phyloP scores from a whole-genome alignment of 768 basidiomycete species.

The Boletus pseudopeckii region DNA sequence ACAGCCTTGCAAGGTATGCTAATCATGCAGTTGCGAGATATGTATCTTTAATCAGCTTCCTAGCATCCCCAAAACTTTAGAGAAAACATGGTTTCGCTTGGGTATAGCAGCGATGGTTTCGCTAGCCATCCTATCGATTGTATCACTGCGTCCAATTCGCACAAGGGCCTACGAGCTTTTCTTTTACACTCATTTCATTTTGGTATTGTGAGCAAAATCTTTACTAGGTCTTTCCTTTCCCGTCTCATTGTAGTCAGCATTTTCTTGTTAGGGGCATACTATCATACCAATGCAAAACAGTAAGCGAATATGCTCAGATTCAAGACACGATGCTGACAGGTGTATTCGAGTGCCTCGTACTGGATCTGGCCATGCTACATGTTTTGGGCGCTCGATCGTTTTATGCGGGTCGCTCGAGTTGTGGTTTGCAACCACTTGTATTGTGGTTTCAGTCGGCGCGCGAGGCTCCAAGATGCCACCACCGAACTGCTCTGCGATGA shows the following conservation, averaged over 20 bases:
- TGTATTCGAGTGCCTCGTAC: conserved; percentile 9
- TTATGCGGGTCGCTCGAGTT: conserved; percentile 45
- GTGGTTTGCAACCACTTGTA: conserved; percentile 42
- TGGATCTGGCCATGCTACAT: conserved; percentile 33
- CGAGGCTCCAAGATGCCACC: conserved; percentile 33
- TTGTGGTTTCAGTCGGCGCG: conserved; percentile 29
- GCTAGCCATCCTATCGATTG: conserved; percentile 41
- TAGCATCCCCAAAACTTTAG: background rate
- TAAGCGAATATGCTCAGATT: conserved; percentile 5
- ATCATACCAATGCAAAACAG: conserved; percentile 31
- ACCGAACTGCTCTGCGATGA: conserved; percentile 44
- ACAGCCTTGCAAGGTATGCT: conserved; percentile 2
- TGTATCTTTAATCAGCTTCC: background rate
- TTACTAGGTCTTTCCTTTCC: background rate
- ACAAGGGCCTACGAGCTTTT: conserved; percentile 50
- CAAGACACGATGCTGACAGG: background rate
- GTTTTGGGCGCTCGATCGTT: conserved; percentile 44
- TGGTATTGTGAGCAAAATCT: conserved; percentile 36
- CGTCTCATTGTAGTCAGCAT: conserved; percentile 19
- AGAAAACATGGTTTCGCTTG: conserved; percentile 21
- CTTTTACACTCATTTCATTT: conserved; percentile 43
- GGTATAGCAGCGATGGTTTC: conserved; percentile 38
- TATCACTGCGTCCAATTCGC: conserved; percentile 51
- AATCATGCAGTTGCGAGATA: background rate
- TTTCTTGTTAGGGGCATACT: conserved; percentile 40